Evolutionary conservation across 2,329 filamentous ascomycete genomes (phyloP).

Genomic region (Xylaria sp.): DNA sequence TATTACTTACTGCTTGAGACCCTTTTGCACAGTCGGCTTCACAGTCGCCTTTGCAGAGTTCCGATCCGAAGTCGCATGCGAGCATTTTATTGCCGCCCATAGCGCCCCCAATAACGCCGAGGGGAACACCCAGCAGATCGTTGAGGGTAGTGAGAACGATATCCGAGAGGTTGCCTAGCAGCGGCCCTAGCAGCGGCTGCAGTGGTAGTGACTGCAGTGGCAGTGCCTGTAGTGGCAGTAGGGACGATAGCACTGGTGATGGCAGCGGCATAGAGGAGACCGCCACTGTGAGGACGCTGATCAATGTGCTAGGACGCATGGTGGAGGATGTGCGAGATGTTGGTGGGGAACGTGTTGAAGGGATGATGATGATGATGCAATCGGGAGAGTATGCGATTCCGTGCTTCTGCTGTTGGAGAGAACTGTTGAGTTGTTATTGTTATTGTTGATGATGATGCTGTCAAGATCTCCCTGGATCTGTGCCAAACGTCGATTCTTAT

Average conservation of each 20-base stretch:
- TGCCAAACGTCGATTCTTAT: conserved; percentile 13
- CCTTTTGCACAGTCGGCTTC: conserved; percentile 18
- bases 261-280: conserved; percentile 26
- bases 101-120: too few species aligned
- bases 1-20: conserved; percentile 20
- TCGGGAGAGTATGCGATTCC: background rate
- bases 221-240: too few species aligned
- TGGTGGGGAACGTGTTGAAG: background rate
- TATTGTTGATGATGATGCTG: background rate
- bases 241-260: background rate
- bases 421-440: background rate
- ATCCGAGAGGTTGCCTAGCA: conserved; percentile 12
- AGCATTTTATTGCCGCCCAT: too few species aligned
- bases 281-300: conserved; percentile 22
- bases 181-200: too few species aligned
- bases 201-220: too few species aligned
- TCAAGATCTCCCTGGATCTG: background rate
- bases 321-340: conserved; percentile 13
- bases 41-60: conserved; percentile 28
- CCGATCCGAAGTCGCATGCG: conserved; percentile 7
- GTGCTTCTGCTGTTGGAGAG: background rate
- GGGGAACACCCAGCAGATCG: conserved; percentile 25
- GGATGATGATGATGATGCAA: background rate
- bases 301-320: conserved; percentile 33
- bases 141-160: conserved; percentile 22